A percentile compares a stretch with the other conserved stretches of the same genome.
These are phyloP conservation scores for Lentinula raphanica DNA, from an alignment of 768 basidiomycete genomes.

Conservation along the genomic window DNA sequence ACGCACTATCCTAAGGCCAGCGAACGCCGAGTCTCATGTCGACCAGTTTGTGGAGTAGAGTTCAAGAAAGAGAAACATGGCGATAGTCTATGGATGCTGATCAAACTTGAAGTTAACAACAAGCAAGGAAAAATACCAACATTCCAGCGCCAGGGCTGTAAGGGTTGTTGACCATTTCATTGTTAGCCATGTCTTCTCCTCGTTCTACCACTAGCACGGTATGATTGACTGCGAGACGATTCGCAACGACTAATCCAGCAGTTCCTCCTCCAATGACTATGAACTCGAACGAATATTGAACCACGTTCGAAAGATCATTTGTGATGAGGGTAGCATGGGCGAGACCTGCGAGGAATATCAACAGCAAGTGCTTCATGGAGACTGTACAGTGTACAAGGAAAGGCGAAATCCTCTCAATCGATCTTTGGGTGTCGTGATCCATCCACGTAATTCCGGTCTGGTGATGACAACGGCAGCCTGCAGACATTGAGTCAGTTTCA, in stretches of 20 bases:
- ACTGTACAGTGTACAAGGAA: too few species aligned
- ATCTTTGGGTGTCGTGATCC: too few species aligned
- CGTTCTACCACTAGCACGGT: constrained; percentile 22
- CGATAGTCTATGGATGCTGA: too few species aligned
- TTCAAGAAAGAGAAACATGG: too few species aligned
- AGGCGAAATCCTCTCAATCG: too few species aligned
- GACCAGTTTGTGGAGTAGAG: too few species aligned
- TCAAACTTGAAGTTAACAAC: too few species aligned
- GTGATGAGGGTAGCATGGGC: constrained; percentile 9
- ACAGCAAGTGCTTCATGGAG: neutral
- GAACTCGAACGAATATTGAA: constrained; percentile 11
- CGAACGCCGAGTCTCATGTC: neutral
- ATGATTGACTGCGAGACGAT: too few species aligned
- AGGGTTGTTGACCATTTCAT: constrained; percentile 8
- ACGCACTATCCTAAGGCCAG: constrained; percentile 8
- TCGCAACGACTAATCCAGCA: constrained; percentile 19
- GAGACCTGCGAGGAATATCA: neutral
- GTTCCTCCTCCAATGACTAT: constrained; percentile 16
- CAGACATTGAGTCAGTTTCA: too few species aligned
- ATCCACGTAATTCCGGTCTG: too few species aligned
- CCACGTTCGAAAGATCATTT: constrained; percentile 8
- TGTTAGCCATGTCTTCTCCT: constrained; percentile 19
- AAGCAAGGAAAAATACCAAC: too few species aligned
- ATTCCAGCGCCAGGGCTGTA: constrained; percentile 3
- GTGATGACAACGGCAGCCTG: too few species aligned